Evolutionary conservation across 495 filamentous ascomycete species (phyloP), one percentile per base, ranked within the genome.

Genomic region (Chaetomium fimeti): DNA sequence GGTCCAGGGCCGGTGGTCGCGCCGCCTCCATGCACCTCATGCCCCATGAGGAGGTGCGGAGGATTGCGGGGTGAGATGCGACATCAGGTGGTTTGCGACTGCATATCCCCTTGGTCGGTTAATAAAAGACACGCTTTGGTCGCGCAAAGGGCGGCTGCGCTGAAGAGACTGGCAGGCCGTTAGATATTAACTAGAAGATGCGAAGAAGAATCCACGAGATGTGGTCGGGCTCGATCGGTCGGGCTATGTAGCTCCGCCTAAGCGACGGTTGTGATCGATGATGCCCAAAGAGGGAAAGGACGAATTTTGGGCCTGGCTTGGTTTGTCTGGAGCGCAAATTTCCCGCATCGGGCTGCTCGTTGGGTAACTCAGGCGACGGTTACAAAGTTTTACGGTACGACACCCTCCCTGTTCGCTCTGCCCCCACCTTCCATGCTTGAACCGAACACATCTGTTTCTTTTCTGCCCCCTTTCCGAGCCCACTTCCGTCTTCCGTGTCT

Each of bases 11-110:
- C 8, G 32, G 32, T 13, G 40, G 15, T 43, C 11, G 40, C 40
- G n/a, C 57, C 57, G 43, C 42, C 58, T 60, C 58, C 58, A 29
- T 47, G 43, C 43, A 28, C 13, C 36, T n/a, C 45, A 32, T 49
- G 53, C 43, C 22, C 9, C 28, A 3, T 25, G 25, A n/a, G n/a
- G 40, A 43, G 40, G 32, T 36, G 32, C 32, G 32, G 32, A 56
- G 27, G 60, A 28, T 45, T 54, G 59, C 22, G 51, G 60, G 51
- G 60, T 22, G 20, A 5, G 27, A 62, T 36, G 32, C 40, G 27
- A 48, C 51, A 24, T 13, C 51, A 43, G 47, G 32, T 20, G 29
- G 27, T n/a, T n/a, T 32, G 48, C 11, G 22, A 27, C 16, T 3
- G 48, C 24, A 52, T 24, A 2, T 12, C 11, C 47, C 36, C 3